Evolutionary conservation across 192 early-diverging fungal species (phyloP), one percentile per base, ranked within the genome.

Genomic region (Coemansia sp.): DNA sequence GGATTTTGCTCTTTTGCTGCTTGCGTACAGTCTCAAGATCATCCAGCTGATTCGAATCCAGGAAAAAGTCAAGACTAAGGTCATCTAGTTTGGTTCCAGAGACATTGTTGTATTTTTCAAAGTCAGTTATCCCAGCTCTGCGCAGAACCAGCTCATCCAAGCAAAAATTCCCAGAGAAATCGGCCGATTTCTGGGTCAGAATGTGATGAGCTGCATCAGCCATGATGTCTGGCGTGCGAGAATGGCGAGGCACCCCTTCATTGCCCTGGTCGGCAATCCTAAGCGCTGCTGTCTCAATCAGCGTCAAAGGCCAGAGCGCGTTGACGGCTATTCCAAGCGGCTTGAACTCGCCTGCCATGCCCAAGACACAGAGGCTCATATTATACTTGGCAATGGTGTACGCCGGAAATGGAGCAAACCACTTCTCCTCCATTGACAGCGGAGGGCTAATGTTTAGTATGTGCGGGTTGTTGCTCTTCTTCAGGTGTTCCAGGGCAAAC

Each of bases 71-170:
- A 4, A 81, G 83, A 10, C 67, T 71, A 60, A 93, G 80, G 43
- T 92, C 85, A 13, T 78, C 80, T 10, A 77, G 78, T 12, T 67
- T 65, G 9, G 81, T 74, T 5, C 87, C 87, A 5, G 88, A 86
- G 11, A 81, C 84, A 42, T 82, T 78, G 63, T 84, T 79, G 83
- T 93, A 95, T 65, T 86, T 69, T 42, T 84, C 86, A 84, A 95
- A 87, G 72, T 93, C 80, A 0, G 82, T 88, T 61, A 91, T 85
- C 51, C 93, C 92, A 39, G 83, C 70, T 63, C 85, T 79, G 71
- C 92, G 83, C 72, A 95, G 82, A 39, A 95, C 77, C 60, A 88
- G 63, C 81, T 93, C 92, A 69, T 95, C 93, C n/a, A 95, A 86
- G 56, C 85, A 84, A 71, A 94, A 90, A 56, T 93, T 86, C 65